Evolutionary conservation across 2,329 filamentous ascomycete genomes (phyloP).

Genomic region (Aotearoamyces nothofagi): DNA sequence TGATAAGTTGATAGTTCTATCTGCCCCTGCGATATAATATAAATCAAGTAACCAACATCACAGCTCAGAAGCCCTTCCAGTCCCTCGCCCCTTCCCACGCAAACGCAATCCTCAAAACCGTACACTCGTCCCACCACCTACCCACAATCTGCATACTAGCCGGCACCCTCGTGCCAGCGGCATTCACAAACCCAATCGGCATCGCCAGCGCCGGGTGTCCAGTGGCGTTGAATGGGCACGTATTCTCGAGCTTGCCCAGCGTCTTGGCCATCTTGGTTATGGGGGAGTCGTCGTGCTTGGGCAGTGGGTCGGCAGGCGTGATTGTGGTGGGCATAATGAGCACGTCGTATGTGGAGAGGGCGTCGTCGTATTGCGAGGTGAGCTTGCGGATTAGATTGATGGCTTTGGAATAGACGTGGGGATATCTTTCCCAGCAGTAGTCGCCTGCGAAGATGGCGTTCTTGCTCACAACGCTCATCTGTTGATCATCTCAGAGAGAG

Average conservation of each 20-base stretch:
- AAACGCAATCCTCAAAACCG: slow-evolving; percentile 25
- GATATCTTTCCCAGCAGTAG: slow-evolving; percentile 5
- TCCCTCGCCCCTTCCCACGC: slow-evolving; percentile 29
- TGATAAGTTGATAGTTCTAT: too few relatives aligned
- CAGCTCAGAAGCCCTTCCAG: too few relatives aligned
- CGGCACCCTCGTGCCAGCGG: slow-evolving; percentile 23
- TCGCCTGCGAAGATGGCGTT: slow-evolving; percentile 8
- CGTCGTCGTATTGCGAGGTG: slow-evolving; percentile 26
- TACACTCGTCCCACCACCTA: slow-evolving; percentile 31
- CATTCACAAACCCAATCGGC: slow-evolving; percentile 28
- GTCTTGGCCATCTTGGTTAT: too few relatives aligned
- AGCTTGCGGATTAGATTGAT: slow-evolving; percentile 28
- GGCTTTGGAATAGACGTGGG: slow-evolving; percentile 25
- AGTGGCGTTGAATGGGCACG: slow-evolving; percentile 37
- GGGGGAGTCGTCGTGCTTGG: slow-evolving; percentile 1
- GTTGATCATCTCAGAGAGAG: too few relatives aligned
- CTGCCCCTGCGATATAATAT: too few relatives aligned
- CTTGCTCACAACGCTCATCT: too few relatives aligned
- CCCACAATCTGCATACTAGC: slow-evolving; percentile 39
- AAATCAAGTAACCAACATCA: too few relatives aligned
- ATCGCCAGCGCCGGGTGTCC: slow-evolving; percentile 37
- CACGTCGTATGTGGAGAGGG: slow-evolving; percentile 24
- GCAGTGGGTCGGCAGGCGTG: too few relatives aligned
- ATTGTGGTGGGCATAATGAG: slow-evolving; percentile 31
- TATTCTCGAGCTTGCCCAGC: slow-evolving; percentile 36